Evolutionary conservation across 2,329 filamentous ascomycete species (phyloP).

Genomic region (Cladophialophora psammophila): DNA sequence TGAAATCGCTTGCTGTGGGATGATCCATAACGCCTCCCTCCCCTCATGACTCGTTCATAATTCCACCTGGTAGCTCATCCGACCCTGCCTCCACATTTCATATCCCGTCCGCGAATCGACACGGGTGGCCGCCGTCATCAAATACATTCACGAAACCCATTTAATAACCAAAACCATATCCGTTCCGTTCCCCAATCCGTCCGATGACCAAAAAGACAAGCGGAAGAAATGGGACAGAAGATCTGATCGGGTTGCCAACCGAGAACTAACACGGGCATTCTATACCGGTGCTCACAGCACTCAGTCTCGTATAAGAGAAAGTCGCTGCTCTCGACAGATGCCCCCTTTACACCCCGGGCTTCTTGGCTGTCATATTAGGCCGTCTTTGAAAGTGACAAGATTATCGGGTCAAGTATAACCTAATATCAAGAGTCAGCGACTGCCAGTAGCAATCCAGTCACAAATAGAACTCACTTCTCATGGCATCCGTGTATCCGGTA

Average conservation of each 20-base stretch:
- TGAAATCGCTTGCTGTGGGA: not conserved
- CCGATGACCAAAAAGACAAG: not conserved
- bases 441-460: not conserved
- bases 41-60: not conserved
- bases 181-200: not conserved
- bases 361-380: not conserved
- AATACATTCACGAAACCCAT: not conserved
- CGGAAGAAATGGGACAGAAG: not conserved
- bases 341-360: not conserved
- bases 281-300: not conserved
- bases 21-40: not conserved
- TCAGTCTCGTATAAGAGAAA: not conserved
- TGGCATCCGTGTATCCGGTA: slow-evolving; percentile 79
- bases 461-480: slow-evolving; percentile 70
- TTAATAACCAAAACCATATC: not conserved
- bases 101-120: not conserved
- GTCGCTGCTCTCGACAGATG: not conserved
- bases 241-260: not conserved
- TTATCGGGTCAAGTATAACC: slow-evolving; percentile 31
- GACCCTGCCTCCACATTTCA: not conserved
- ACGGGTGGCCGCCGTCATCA: not conserved
- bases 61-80: not conserved
- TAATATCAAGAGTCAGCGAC: slow-evolving; percentile 25
- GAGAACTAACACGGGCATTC: not conserved
- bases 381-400: not conserved